These are phyloP conservation scores for Coix lacrymajobi DNA, from an alignment of 176 grass and related monocot genomes.

Conservation along the genomic window DNA sequence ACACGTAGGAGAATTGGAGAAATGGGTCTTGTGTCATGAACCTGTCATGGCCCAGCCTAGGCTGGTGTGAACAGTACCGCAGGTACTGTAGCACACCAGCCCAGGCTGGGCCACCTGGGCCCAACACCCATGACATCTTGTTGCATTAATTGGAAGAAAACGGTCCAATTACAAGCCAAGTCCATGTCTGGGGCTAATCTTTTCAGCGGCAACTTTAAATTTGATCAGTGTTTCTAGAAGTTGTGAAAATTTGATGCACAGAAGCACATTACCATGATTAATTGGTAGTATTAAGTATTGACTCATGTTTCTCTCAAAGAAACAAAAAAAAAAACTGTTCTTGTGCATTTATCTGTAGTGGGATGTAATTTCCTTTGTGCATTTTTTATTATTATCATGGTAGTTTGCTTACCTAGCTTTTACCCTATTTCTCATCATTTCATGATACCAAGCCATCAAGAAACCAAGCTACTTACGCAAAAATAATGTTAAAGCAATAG, in stretches of 20 bases:
- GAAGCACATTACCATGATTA: neutral
- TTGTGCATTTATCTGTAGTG: neutral
- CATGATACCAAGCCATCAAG: neutral
- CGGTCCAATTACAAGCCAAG: neutral
- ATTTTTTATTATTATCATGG: neutral
- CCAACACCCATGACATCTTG: too few species aligned
- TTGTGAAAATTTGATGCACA: neutral
- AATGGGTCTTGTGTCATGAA: too few species aligned
- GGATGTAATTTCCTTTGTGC: neutral
- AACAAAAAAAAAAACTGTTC: neutral
- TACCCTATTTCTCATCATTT: neutral
- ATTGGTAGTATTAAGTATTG: neutral
- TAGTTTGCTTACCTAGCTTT: neutral
- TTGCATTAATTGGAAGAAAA: neutral
- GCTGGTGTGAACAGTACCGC: too few species aligned
- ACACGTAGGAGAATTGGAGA: neutral
- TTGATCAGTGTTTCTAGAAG: neutral
- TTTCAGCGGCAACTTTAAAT: neutral
- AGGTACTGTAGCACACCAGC: too few species aligned
- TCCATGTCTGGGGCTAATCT: neutral
- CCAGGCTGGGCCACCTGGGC: too few species aligned
- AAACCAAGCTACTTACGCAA: constrained; percentile 4
- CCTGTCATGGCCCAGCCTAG: too few species aligned
- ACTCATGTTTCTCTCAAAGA: neutral
- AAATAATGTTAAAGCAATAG: neutral